phyloP scores from a whole-genome alignment of 2,329 filamentous ascomycete genomes.

The Dichotomopilus funicola region DNA sequence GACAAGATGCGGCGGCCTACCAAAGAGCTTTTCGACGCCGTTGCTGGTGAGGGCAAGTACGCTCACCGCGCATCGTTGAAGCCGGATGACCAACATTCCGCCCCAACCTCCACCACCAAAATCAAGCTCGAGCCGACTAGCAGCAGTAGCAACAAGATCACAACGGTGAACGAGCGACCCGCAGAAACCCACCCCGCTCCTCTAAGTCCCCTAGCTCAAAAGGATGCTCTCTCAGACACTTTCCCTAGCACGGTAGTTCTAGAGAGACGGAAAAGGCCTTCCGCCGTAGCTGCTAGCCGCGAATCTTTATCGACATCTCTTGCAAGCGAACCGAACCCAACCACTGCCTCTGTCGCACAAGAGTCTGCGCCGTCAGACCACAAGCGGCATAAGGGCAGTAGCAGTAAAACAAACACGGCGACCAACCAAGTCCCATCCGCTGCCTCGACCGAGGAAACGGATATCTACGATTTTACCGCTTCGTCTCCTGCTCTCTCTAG shows the following conservation, averaged over 20 bases:
- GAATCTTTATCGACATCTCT: slow-evolving; percentile 8
- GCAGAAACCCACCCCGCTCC: too few relatives aligned
- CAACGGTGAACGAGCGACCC: background rate
- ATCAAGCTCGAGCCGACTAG: slow-evolving; percentile 27
- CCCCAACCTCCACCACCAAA: slow-evolving; percentile 27
- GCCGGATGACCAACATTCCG: slow-evolving; percentile 22
- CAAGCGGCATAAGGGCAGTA: background rate
- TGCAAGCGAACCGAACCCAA: slow-evolving; percentile 2
- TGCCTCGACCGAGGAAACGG: slow-evolving; percentile 22
- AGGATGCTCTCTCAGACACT: slow-evolving; percentile 27
- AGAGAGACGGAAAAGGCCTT: slow-evolving; percentile 37
- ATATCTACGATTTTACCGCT: slow-evolving; percentile 51
- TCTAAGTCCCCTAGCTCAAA: slow-evolving; percentile 22
- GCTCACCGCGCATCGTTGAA: slow-evolving; percentile 24
- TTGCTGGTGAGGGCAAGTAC: slow-evolving; percentile 56
- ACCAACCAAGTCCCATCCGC: background rate
- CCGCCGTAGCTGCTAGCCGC: slow-evolving; percentile 24
- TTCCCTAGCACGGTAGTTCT: slow-evolving; percentile 31
- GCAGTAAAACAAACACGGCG: background rate
- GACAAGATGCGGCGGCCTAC: slow-evolving; percentile 80
- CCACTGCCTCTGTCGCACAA: background rate
- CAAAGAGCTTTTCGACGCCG: slow-evolving; percentile 68
- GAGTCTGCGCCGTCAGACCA: background rate
- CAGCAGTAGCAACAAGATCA: slow-evolving; percentile 13
- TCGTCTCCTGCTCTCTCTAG: slow-evolving; percentile 35